Conservation (phyloP, 805 yeast genomes). For the Yarrowia deformans region DNA sequence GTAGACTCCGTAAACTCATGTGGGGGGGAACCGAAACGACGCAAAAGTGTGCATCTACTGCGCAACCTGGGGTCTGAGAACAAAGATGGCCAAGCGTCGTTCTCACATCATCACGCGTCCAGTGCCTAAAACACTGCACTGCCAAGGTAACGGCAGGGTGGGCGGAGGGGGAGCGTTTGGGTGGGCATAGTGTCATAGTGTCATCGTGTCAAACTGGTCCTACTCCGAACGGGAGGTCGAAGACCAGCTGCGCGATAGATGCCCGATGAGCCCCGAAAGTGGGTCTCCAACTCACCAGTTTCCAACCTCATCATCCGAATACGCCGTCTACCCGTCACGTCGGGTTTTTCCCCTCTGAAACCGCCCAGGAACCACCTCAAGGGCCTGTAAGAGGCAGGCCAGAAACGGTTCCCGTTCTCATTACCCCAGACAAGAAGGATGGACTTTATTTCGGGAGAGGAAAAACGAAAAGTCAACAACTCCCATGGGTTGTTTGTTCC, state of each 20-base stretch:
- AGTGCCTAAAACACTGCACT: slow-evolving; percentile 18
- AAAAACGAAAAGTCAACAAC: slow-evolving; percentile 11
- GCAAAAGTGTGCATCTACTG: slow-evolving; percentile 4
- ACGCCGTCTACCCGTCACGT: neutral
- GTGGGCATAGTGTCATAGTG: slow-evolving; percentile 7
- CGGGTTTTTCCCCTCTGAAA: neutral
- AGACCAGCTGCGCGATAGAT: neutral
- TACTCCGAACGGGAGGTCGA: neutral
- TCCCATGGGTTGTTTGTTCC: neutral
- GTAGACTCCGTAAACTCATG: neutral
- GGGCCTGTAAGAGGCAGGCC: neutral
- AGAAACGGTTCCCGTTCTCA: neutral
- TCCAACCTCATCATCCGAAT: too few species aligned
- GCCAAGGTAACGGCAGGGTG: slow-evolving; percentile 20
- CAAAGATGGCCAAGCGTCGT: neutral
- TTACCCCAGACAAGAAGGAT: slow-evolving; percentile 8
- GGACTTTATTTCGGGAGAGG: neutral
- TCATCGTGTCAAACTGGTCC: neutral
- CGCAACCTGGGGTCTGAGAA: neutral
- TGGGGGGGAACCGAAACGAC: slow-evolving; percentile 4
- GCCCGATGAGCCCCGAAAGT: too few species aligned
- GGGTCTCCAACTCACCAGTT: too few species aligned
- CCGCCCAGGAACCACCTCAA: neutral
- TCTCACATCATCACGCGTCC: slow-evolving; percentile 10
- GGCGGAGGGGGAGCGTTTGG: slow-evolving; percentile 19